phyloP scores from a whole-genome alignment of 1,139 yeast genomes.

The Spathaspora sp. region DNA sequence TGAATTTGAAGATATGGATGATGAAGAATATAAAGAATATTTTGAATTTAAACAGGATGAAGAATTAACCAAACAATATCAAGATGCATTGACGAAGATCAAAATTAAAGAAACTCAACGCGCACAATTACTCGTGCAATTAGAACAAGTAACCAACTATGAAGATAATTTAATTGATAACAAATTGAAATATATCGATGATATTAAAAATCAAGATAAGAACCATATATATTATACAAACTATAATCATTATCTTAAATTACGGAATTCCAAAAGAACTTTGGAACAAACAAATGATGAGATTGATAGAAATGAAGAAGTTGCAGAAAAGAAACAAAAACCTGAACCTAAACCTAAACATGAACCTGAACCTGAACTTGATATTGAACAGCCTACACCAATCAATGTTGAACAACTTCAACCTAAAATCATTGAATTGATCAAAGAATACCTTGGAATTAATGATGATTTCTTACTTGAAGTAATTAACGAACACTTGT shows the following conservation, averaged over 20 bases:
- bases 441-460: slow-evolving; percentile 55
- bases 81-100: slow-evolving; percentile 16
- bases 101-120: slow-evolving; percentile 15
- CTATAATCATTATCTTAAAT: slow-evolving; percentile 39
- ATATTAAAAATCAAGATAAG: slow-evolving; percentile 19
- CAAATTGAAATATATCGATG: slow-evolving; percentile 36
- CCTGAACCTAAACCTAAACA: neutral
- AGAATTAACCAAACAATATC: slow-evolving; percentile 21
- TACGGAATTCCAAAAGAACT: slow-evolving; percentile 27
- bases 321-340: slow-evolving; percentile 6
- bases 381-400: slow-evolving; percentile 3
- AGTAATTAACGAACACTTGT: slow-evolving; percentile 39
- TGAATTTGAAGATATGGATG: slow-evolving; percentile 30
- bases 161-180: slow-evolving; percentile 37
- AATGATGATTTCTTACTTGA: slow-evolving; percentile 50
- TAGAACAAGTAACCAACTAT: slow-evolving; percentile 23
- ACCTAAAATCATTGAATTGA: slow-evolving; percentile 36
- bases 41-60: slow-evolving; percentile 18
- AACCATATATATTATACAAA: slow-evolving; percentile 28
- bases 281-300: slow-evolving; percentile 39
- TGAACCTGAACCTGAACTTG: too few species aligned
- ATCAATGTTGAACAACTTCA: slow-evolving; percentile 18
- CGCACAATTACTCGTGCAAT: slow-evolving; percentile 16
- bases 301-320: slow-evolving; percentile 27
- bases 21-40: slow-evolving; percentile 32